phyloP scores from a whole-genome alignment of 768 basidiomycete species.

The Suillus tomentosus region DNA sequence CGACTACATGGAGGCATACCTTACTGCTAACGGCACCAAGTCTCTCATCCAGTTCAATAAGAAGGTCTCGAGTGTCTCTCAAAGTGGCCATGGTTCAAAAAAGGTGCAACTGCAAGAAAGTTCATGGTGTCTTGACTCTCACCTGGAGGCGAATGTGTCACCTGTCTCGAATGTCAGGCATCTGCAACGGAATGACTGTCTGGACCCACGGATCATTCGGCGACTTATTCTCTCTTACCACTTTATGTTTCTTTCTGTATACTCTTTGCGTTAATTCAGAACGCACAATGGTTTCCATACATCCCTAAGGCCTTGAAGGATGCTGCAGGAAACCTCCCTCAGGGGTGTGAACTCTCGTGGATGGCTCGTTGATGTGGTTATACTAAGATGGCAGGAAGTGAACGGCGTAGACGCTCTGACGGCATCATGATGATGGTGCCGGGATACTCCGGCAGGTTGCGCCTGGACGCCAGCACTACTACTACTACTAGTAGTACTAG shows the following conservation, averaged over 20 bases:
- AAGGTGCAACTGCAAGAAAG: neutral
- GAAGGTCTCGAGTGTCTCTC: too few relatives aligned
- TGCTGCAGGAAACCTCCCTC: neutral
- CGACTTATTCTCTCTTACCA: neutral
- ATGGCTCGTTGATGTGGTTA: neutral
- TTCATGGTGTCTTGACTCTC: neutral
- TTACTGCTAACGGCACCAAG: too few relatives aligned
- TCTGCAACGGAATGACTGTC: neutral
- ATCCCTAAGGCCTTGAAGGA: neutral
- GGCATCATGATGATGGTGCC: too few relatives aligned
- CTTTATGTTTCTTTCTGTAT: neutral
- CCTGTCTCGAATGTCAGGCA: neutral
- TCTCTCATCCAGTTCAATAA: too few relatives aligned
- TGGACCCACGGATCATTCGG: slow-evolving; percentile 14
- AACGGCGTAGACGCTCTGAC: too few relatives aligned
- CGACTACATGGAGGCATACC: too few relatives aligned
- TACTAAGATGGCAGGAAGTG: too few relatives aligned
- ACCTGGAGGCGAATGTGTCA: neutral
- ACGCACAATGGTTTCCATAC: neutral
- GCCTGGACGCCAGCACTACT: too few relatives aligned
- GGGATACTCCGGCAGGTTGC: too few relatives aligned
- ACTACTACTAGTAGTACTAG: too few relatives aligned
- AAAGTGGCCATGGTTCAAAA: neutral
- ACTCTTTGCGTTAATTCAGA: neutral
- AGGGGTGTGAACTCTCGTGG: neutral